phyloP scores from a whole-genome alignment of 352 stramenopile species.

The Phytophthora europaea region DNA sequence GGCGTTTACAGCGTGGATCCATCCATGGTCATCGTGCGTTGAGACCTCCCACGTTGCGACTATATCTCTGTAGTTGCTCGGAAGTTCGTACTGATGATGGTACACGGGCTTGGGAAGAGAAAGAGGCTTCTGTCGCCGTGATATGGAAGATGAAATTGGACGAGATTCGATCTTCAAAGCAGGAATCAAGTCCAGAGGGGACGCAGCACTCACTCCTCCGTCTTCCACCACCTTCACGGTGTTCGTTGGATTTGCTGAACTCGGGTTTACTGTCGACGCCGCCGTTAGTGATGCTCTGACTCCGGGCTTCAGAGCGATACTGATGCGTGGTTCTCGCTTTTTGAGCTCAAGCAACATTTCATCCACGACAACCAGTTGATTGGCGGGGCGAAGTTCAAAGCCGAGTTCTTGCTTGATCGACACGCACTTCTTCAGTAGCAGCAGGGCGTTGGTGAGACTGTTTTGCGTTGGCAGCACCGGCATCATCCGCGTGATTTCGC shows the following conservation, averaged over 20 bases:
- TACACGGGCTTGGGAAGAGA: background rate
- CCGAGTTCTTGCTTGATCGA: conserved; percentile 21
- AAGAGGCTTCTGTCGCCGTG: background rate
- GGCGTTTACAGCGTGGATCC: conserved; percentile 34
- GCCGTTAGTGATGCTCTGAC: background rate
- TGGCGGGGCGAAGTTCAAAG: conserved; percentile 27
- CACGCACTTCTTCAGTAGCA: conserved; percentile 48
- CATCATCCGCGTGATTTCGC: conserved; percentile 19
- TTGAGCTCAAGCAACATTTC: conserved; percentile 12
- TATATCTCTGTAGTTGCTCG: conserved; percentile 31
- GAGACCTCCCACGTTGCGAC: conserved; percentile 25
- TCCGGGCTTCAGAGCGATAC: conserved; percentile 1
- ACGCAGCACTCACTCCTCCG: background rate
- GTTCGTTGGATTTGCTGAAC: background rate
- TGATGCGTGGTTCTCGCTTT: conserved; percentile 24
- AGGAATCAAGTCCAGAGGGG: background rate
- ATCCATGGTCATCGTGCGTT: conserved; percentile 4
- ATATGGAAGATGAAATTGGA: background rate
- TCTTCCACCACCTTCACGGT: background rate
- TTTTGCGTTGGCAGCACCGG: conserved; percentile 34
- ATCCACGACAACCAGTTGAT: conserved; percentile 32
- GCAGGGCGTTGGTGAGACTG: conserved; percentile 27
- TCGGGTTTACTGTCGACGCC: background rate
- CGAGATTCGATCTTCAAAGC: background rate
- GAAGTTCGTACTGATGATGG: conserved; percentile 8